Evolutionary conservation across 2,329 filamentous ascomycete genomes (phyloP).

Genomic region (Pseudocercospora vitis): DNA sequence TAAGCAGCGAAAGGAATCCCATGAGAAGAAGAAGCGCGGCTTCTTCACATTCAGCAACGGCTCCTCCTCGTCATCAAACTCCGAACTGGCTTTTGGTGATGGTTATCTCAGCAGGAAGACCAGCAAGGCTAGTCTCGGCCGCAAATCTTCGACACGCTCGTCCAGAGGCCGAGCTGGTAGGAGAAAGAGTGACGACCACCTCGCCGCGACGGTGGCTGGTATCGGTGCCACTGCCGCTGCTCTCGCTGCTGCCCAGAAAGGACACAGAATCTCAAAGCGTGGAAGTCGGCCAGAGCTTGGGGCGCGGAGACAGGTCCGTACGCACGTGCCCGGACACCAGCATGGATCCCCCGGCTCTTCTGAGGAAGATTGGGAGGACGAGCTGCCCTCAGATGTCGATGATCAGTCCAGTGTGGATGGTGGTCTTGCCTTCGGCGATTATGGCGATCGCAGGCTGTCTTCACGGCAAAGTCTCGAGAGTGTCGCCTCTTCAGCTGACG

Average conservation of each 20-base stretch:
- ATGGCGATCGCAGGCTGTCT: conserved; percentile 38
- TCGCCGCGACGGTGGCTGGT: conserved; percentile 49
- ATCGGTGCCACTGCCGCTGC: conserved; percentile 52
- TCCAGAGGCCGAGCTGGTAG: conserved; percentile 31
- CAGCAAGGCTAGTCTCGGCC: conserved; percentile 20
- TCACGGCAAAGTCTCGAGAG: conserved; percentile 53
- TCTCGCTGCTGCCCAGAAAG: conserved; percentile 46
- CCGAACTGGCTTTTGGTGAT: conserved; percentile 49
- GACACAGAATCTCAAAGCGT: conserved; percentile 30
- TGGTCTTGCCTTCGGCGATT: conserved; percentile 62
- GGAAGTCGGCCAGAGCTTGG: conserved; percentile 32
- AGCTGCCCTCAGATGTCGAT: conserved; percentile 52
- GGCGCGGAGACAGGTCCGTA: conserved; percentile 21
- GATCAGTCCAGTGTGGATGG: conserved; percentile 57
- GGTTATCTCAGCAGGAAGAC: conserved; percentile 30
- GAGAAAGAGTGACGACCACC: conserved; percentile 46
- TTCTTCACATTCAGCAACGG: conserved; percentile 53
- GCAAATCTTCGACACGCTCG: conserved; percentile 26
- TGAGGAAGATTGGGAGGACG: conserved; percentile 61
- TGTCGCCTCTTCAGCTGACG: conserved; percentile 53
- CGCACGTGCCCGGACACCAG: conserved; percentile 15
- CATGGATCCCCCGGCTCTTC: conserved; percentile 35
- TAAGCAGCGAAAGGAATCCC: conserved; percentile 26
- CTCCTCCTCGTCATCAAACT: conserved; percentile 45
- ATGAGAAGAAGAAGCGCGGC: conserved; percentile 43